A percentile compares a stretch with the other conserved stretches of the same genome.
phyloP scores from a whole-genome alignment of 192 early-diverging fungal genomes.

The Backusella mclennaniae region DNA sequence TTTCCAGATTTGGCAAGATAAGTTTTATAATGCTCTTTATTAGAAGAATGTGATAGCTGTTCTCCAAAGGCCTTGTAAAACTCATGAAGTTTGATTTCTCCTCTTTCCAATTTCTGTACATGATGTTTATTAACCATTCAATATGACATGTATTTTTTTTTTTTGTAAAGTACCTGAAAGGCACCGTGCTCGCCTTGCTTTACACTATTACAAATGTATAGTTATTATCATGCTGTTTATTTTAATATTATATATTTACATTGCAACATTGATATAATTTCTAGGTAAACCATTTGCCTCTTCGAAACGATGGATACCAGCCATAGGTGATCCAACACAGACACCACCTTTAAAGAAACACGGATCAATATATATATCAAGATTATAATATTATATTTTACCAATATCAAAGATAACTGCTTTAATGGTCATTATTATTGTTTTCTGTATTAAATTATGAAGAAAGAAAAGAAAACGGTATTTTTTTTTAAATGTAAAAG shows the following conservation, averaged over 20 bases:
- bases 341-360: slow-evolving; percentile 57
- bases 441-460: neutral
- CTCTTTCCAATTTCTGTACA: slow-evolving; percentile 54
- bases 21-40: slow-evolving; percentile 46
- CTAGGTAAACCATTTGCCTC: slow-evolving; percentile 58
- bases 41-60: slow-evolving; percentile 54
- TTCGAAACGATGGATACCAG: slow-evolving; percentile 74
- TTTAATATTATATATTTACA: slow-evolving; percentile 36
- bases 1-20: slow-evolving; percentile 37
- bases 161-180: slow-evolving; percentile 35
- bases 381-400: neutral
- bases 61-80: slow-evolving; percentile 60
- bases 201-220: slow-evolving; percentile 15
- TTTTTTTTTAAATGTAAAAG: neutral
- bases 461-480: neutral
- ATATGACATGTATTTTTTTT: neutral
- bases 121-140: neutral
- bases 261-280: slow-evolving; percentile 84
- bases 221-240: neutral
- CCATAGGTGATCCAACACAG: slow-evolving; percentile 75
- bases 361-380: neutral
- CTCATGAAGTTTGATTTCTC: slow-evolving; percentile 52
- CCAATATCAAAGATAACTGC: slow-evolving; percentile 86
- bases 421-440: slow-evolving; percentile 40
- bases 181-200: slow-evolving; percentile 41